phyloP scores from a whole-genome alignment of 2,329 filamentous ascomycete species.

The Cytospora chrysosperma region DNA sequence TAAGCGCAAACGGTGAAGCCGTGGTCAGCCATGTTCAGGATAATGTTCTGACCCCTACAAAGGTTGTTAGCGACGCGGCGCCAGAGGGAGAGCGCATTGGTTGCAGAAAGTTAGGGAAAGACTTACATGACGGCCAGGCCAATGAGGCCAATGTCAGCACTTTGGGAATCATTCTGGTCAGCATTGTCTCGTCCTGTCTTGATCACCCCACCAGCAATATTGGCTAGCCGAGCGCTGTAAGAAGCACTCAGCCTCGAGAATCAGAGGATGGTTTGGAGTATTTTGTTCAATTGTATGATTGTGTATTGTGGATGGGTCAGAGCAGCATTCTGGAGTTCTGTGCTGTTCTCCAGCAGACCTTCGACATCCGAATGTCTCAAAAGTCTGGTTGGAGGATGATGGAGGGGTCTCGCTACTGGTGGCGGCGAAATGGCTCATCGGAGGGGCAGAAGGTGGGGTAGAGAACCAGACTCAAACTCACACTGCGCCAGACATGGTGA shows the following conservation, averaged over 20 bases:
- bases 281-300: too few species aligned
- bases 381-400: slow-evolving; percentile 14
- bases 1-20: slow-evolving; percentile 97
- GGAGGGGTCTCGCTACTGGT: slow-evolving; percentile 18
- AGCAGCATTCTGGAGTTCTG: neutral
- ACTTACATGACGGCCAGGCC: slow-evolving; percentile 86
- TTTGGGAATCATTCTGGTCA: slow-evolving; percentile 52
- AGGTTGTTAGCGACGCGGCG: slow-evolving; percentile 8
- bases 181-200: slow-evolving; percentile 45
- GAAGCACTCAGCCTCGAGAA: slow-evolving; percentile 35
- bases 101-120: slow-evolving; percentile 4
- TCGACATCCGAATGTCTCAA: neutral
- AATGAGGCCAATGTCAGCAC: slow-evolving; percentile 88
- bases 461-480: slow-evolving; percentile 47
- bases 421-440: slow-evolving; percentile 30
- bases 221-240: slow-evolving; percentile 71
- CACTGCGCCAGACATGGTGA: slow-evolving; percentile 61
- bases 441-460: slow-evolving; percentile 34
- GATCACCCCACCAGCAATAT: slow-evolving; percentile 65
- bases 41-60: slow-evolving; percentile 74
- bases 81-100: neutral
- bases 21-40: slow-evolving; percentile 85
- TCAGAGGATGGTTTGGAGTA: slow-evolving; percentile 26
- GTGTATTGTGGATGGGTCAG: neutral
- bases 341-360: neutral